Percentiles rank a stretch among this genome's conserved stretches.
Evolutionary conservation across 2,329 filamentous ascomycete species (phyloP).

Genomic region (Cercospora citrullina): DNA sequence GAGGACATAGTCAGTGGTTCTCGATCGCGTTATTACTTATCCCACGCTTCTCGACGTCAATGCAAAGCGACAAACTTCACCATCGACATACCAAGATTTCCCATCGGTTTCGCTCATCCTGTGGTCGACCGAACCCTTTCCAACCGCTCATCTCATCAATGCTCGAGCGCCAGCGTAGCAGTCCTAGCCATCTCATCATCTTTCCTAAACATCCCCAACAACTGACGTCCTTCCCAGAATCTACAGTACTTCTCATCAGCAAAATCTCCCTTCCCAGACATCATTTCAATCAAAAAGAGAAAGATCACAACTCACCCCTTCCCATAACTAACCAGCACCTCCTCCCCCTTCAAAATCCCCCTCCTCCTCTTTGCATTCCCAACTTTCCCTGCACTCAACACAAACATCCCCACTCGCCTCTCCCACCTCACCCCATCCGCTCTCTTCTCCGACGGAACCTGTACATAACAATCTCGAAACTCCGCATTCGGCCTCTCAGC

Average conservation of each 20-base stretch:
- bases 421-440: conserved; percentile 44
- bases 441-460: conserved; percentile 42
- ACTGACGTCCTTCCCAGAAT: conserved; percentile 36
- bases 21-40: neutral
- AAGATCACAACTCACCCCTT: conserved; percentile 15
- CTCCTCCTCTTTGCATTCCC: conserved; percentile 44
- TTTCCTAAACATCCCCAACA: conserved; percentile 30
- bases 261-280: neutral
- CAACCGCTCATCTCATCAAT: neutral
- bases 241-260: conserved; percentile 4
- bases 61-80: neutral
- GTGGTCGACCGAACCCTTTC: neutral
- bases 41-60: neutral
- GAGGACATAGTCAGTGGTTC: neutral
- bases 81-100: neutral
- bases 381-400: conserved; percentile 51
- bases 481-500: conserved; percentile 43
- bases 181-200: conserved; percentile 34
- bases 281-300: neutral
- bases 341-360: conserved; percentile 51
- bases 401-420: conserved; percentile 53
- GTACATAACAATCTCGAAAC: conserved; percentile 41
- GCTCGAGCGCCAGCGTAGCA: conserved; percentile 31
- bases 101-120: neutral
- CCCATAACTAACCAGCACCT: conserved; percentile 56